Evolutionary conservation across 352 stramenopile genomes (phyloP).

Genomic region (Globisporangium recalcitrans): DNA sequence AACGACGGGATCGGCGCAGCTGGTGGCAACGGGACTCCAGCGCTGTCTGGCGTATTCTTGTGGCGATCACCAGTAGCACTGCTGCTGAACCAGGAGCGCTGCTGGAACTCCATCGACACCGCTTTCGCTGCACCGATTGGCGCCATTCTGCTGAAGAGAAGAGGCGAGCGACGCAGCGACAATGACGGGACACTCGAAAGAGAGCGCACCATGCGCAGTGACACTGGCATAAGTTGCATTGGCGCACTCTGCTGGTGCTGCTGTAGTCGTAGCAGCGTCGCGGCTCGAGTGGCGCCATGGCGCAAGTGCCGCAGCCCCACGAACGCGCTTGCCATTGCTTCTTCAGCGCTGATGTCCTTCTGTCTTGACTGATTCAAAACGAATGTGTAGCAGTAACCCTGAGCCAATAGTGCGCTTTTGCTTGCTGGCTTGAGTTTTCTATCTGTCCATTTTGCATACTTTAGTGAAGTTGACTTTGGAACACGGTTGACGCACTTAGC

Average conservation of each 20-base stretch:
- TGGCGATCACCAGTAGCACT: not conserved
- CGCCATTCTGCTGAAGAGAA: not conserved
- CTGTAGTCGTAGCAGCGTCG: not conserved
- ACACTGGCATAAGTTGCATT: not conserved
- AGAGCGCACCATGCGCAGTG: not conserved
- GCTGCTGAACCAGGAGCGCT: conserved; percentile 3
- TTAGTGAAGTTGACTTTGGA: too few species aligned
- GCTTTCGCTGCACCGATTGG: not conserved
- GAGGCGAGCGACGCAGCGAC: not conserved
- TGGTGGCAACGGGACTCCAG: not conserved
- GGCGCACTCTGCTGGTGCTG: not conserved
- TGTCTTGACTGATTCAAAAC: too few species aligned
- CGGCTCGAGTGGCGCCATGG: not conserved
- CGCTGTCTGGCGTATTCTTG: not conserved
- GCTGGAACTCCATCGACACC: not conserved
- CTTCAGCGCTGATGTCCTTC: too few species aligned
- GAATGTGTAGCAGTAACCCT: not conserved
- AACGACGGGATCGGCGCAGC: conserved; percentile 4
- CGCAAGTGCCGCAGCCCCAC: conserved; percentile 10
- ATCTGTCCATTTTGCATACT: not conserved
- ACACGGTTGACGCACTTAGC: too few species aligned
- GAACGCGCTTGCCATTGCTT: conserved; percentile 8
- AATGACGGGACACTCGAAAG: not conserved
- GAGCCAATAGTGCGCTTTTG: not conserved
- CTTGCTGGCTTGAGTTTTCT: not conserved